phyloP scores from a whole-genome alignment of 345 rosid species.

The Carallia brachiata region DNA sequence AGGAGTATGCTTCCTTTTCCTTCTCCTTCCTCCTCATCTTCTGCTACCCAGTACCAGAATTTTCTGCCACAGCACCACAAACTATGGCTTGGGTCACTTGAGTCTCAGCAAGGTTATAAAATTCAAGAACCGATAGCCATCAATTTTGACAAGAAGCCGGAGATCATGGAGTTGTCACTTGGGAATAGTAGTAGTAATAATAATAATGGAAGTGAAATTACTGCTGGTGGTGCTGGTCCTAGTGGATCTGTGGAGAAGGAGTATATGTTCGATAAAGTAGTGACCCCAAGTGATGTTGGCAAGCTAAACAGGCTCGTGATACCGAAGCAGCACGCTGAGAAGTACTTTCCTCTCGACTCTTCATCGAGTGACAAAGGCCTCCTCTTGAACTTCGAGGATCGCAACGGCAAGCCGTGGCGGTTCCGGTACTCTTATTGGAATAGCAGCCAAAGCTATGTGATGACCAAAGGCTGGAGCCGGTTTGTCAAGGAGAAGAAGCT shows the following conservation, averaged over 20 bases:
- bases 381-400: conserved; percentile 85
- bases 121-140: conserved; percentile 14
- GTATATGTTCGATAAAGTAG: conserved; percentile 80
- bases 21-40: conserved; percentile 26
- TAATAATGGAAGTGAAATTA: conserved; percentile 17
- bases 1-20: conserved; percentile 25
- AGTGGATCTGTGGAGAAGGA: conserved; percentile 42
- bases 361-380: conserved; percentile 80
- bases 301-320: conserved; percentile 74
- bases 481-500: conserved; percentile 98
- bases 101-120: conserved; percentile 23
- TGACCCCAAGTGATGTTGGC: conserved; percentile 84
- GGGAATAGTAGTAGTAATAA: conserved; percentile 24
- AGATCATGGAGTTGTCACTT: conserved; percentile 46
- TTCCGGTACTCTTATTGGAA: conserved; percentile 99
- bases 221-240: conserved; percentile 20
- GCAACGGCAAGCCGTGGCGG: conserved; percentile 81
- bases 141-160: conserved; percentile 35
- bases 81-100: conserved; percentile 28
- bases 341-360: conserved; percentile 53
- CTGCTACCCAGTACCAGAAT: conserved; percentile 25
- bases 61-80: conserved; percentile 19
- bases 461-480: conserved; percentile 99
- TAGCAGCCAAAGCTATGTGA: conserved; percentile 97
- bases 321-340: conserved; percentile 88